Conservation (phyloP, 2,329 filamentous ascomycete genomes). For the Colletotrichum truncatum region DNA sequence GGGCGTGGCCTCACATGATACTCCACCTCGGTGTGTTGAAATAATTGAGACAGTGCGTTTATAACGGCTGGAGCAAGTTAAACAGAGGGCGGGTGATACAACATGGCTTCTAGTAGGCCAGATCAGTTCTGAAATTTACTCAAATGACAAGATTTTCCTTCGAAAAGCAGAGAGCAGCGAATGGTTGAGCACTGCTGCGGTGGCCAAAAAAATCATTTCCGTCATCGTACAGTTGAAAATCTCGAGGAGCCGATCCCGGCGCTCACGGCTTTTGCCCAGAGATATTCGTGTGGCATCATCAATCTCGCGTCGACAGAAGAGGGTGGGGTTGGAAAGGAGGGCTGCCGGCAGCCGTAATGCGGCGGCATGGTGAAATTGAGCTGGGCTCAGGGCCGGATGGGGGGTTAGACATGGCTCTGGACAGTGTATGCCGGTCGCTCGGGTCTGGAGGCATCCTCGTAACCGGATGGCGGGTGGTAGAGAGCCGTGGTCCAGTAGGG, state of each 20-base stretch:
- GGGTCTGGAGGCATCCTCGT: not conserved
- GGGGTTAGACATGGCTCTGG: not conserved
- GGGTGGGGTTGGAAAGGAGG: not conserved
- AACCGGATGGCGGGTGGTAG: not conserved
- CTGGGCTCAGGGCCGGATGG: not conserved
- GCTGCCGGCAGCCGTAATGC: slow-evolving; percentile 5
- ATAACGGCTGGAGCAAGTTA: not conserved
- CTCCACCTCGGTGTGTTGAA: not conserved
- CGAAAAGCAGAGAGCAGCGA: no score
- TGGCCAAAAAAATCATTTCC: not conserved
- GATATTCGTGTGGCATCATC: not conserved
- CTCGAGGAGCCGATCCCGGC: not conserved
- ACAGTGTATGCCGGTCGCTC: not conserved
- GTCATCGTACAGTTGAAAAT: not conserved
- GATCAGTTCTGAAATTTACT: no score
- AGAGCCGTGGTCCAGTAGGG: not conserved
- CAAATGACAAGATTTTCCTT: no score
- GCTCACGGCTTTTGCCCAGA: not conserved
- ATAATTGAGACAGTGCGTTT: not conserved
- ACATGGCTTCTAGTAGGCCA: not conserved
- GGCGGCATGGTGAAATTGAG: not conserved
- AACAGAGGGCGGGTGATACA: not conserved
- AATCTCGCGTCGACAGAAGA: not conserved
- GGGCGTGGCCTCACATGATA: not conserved
- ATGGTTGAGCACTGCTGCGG: no score